phyloP scores from a whole-genome alignment of 2,329 filamentous ascomycete species.

The Aschersonia sp. region DNA sequence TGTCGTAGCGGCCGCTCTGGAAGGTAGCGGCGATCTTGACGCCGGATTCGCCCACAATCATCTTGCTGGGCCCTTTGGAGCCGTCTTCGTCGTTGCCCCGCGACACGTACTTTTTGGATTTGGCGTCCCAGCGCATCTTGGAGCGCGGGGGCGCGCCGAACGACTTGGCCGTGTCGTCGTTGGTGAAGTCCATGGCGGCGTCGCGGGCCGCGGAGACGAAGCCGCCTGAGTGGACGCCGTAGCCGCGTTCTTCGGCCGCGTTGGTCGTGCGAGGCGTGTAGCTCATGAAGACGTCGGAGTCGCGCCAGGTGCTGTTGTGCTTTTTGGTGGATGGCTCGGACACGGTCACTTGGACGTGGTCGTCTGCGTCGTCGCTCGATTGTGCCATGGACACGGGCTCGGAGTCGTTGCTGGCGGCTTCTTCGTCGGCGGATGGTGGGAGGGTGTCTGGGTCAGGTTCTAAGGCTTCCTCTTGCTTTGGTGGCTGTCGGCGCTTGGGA shows the following conservation, averaged over 20 bases:
- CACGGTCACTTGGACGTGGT: constrained; percentile 58
- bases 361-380: constrained; percentile 35
- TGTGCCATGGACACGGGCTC: no score
- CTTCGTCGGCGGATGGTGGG: constrained; percentile 1
- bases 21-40: constrained; percentile 94
- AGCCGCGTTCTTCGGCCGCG: constrained; percentile 77
- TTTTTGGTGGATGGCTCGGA: constrained; percentile 38
- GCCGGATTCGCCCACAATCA: constrained; percentile 80
- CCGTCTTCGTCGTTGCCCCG: constrained; percentile 92
- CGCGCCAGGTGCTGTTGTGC: constrained; percentile 55
- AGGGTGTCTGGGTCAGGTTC: constrained; percentile 9
- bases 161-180: constrained; percentile 68
- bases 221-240: constrained; percentile 77
- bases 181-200: constrained; percentile 82
- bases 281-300: constrained; percentile 89
- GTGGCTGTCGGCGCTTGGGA: constrained; percentile 30
- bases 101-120: constrained; percentile 86
- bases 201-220: constrained; percentile 82
- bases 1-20: constrained; percentile 84
- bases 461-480: constrained; percentile 22
- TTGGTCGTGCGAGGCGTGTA: constrained; percentile 76
- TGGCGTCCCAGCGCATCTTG: constrained; percentile 92
- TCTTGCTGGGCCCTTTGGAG: constrained; percentile 45
- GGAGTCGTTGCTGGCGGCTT: constrained; percentile 6
- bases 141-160: constrained; percentile 65